A percentile compares a stretch with the other conserved stretches of the same genome.
These are phyloP conservation scores for Chaetomium fimeti DNA, from an alignment of 495 filamentous ascomycete genomes.

Conservation along the genomic window DNA sequence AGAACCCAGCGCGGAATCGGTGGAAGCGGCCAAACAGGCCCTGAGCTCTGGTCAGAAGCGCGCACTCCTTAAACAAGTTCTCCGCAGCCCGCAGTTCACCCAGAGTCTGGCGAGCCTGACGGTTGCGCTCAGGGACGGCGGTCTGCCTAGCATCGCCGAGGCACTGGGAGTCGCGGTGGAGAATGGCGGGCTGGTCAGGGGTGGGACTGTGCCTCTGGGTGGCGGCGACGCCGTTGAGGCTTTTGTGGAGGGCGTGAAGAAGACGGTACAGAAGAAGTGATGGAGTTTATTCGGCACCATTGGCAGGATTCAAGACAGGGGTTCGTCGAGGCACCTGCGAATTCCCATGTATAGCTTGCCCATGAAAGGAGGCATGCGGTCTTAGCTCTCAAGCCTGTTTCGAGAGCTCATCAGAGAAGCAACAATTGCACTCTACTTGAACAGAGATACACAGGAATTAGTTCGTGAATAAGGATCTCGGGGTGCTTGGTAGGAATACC, in stretches of 20 bases:
- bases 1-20: slow-evolving; percentile 64
- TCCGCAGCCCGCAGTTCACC: slow-evolving; percentile 87
- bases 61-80: slow-evolving; percentile 72
- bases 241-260: slow-evolving; percentile 84
- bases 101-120: slow-evolving; percentile 84
- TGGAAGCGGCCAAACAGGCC: slow-evolving; percentile 69
- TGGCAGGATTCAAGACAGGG: too few species aligned
- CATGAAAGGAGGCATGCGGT: too few species aligned
- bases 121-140: slow-evolving; percentile 86
- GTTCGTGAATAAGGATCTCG: too few species aligned
- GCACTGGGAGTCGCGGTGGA: slow-evolving; percentile 74
- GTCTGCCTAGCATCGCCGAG: slow-evolving; percentile 82
- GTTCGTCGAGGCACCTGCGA: too few species aligned
- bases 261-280: slow-evolving; percentile 60
- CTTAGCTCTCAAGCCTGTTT: too few species aligned
- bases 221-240: slow-evolving; percentile 86
- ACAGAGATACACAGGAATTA: too few species aligned
- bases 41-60: slow-evolving; percentile 77
- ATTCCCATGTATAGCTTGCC: too few species aligned
- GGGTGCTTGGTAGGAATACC: too few species aligned
- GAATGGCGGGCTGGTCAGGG: slow-evolving; percentile 76
- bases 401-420: too few species aligned
- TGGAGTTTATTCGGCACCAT: not conserved
- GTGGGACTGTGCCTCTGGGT: slow-evolving; percentile 75
- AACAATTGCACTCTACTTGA: too few species aligned